Evolutionary conservation across 129 eudicot species (phyloP).

Genomic region (Escallonia herrerae): DNA sequence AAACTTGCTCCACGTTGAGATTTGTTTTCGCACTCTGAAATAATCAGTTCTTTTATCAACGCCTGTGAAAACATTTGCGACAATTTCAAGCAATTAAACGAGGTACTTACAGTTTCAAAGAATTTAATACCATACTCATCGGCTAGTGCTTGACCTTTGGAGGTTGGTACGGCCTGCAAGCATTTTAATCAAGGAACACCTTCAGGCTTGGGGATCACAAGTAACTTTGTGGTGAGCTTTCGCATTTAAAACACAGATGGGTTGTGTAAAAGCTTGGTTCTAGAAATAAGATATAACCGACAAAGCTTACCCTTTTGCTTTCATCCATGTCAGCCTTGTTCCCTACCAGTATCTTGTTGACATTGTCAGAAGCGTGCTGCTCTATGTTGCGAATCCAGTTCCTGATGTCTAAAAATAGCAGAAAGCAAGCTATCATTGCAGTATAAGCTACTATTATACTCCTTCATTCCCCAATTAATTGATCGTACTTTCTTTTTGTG

Average conservation of each 20-base stretch:
- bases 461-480: no score
- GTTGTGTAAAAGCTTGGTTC: no score
- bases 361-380: slow-evolving; percentile 67
- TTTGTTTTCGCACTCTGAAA: slow-evolving; percentile 55
- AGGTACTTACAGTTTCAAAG: slow-evolving; percentile 56
- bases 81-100: background rate
- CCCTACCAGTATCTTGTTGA: slow-evolving; percentile 53
- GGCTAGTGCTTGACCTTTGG: slow-evolving; percentile 65
- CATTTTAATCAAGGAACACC: background rate
- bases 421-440: background rate
- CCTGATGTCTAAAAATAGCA: slow-evolving; percentile 34
- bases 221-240: no score
- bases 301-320: slow-evolving; percentile 42
- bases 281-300: background rate
- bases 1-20: slow-evolving; percentile 41
- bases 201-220: no score
- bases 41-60: background rate
- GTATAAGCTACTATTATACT: no score
- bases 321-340: slow-evolving; percentile 66
- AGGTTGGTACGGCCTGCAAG: slow-evolving; percentile 65
- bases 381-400: slow-evolving; percentile 63
- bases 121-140: slow-evolving; percentile 63
- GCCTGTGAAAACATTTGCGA: background rate
- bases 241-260: no score
- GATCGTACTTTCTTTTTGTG: no score